phyloP scores from a whole-genome alignment of 2,329 filamentous ascomycete species.

The Fusarium nisikadoi region DNA sequence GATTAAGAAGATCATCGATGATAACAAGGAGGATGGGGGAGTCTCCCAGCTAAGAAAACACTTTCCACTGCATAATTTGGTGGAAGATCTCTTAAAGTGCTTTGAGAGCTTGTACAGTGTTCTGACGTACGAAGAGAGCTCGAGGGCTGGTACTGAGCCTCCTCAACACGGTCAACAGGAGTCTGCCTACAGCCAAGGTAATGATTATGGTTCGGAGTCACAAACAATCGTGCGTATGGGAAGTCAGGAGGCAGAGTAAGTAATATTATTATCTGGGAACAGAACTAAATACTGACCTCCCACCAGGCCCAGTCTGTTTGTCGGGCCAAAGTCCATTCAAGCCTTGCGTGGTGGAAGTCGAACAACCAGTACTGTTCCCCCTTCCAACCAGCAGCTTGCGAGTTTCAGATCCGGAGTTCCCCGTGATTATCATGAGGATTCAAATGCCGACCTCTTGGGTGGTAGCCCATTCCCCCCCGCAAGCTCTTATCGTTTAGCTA shows the following conservation, averaged over 20 bases:
- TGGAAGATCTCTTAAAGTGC: slow-evolving; percentile 33
- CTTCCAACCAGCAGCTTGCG: slow-evolving; percentile 38
- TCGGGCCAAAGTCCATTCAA: slow-evolving; percentile 27
- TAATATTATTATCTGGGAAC: not conserved
- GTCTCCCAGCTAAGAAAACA: slow-evolving; percentile 22
- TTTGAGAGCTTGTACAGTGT: slow-evolving; percentile 29
- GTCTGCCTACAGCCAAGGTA: slow-evolving; percentile 30
- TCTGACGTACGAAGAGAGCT: slow-evolving; percentile 1
- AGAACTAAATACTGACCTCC: not conserved
- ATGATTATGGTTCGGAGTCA: slow-evolving; percentile 38
- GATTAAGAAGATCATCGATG: slow-evolving; percentile 19
- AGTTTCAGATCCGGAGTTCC: slow-evolving; percentile 26
- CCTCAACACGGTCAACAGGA: slow-evolving; percentile 11
- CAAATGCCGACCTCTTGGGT: slow-evolving; percentile 33
- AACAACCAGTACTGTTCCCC: slow-evolving; percentile 7
- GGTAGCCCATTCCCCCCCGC: slow-evolving; percentile 23
- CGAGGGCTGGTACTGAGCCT: not conserved
- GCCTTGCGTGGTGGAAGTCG: slow-evolving; percentile 27
- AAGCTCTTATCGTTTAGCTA: not conserved
- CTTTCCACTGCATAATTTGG: slow-evolving; percentile 34
- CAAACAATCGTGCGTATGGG: slow-evolving; percentile 40
- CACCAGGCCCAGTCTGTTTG: slow-evolving; percentile 38
- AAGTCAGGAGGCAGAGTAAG: slow-evolving; percentile 32
- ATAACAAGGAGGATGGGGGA: slow-evolving; percentile 9
- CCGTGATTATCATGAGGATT: slow-evolving; percentile 36